Base-by-base conservation (phyloP, 768 basidiomycete species). In the Sporobolomyces roseus region DNA sequence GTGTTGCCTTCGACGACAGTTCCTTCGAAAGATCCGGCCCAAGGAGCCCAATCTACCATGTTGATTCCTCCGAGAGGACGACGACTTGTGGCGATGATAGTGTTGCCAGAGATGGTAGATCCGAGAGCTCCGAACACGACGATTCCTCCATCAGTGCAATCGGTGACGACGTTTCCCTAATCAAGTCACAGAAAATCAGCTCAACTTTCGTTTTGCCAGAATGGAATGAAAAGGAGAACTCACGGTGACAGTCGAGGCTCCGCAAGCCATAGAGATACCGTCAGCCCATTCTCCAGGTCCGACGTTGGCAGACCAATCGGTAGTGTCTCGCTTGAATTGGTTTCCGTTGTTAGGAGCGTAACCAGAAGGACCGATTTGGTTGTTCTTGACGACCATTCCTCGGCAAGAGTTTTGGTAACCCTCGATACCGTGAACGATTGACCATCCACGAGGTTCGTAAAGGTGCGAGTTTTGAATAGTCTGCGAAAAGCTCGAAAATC, bases 381-480 rank as follows among this genome's bases (percentile, higher is more conserved):
- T 78, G 75, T 71, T 74, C 19, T 52, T 56, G 58, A 78, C 67
- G 38, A 51, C 16, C 62, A 66, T 66, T 49, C 58, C 56, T 23
- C 27, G 32, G 65, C 68, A 72, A 17, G 46, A 61, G 41, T 68
- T 61, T 5, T 43, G 16, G 55, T 64, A 65, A 6, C 75, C 75
- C 63, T 75, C 74, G 5, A 70, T 63, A 21, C 63, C 53, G 61
- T 77, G 77, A 2, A 76, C 54, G 14, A 68, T 71, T 16, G 69
- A 68, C 77, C 77, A 77, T 6, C 76, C 76, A 1, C 77, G 71
- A 3, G 76, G 76, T 51, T 75, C 70, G 60, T 65, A 74, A 25
- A 73, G 50, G 52, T 74, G 65, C 35, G 33, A 70, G 36, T 73
- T 56, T 25, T 69, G 58, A 48, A 77, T 48, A 17, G 63, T 51